Evolutionary conservation across 2,329 filamentous ascomycete species (phyloP).

Genomic region (Pestalotiopsis sp.): DNA sequence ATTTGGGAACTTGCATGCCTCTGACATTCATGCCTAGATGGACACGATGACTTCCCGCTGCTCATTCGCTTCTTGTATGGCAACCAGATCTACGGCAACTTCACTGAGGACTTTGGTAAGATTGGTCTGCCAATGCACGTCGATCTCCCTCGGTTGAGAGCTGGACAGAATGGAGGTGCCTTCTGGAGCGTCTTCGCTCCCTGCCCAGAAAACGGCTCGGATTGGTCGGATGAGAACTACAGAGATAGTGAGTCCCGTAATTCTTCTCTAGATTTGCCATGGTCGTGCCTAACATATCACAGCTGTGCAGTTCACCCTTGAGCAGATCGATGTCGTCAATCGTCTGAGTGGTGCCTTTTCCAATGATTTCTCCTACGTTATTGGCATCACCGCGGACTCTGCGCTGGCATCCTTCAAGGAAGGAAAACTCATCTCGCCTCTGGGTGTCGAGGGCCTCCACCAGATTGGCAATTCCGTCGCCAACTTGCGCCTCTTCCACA

Average conservation of each 20-base stretch:
- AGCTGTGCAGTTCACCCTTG: conserved; percentile 66
- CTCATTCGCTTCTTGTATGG: conserved; percentile 66
- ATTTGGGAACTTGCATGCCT: neutral
- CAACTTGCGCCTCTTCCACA: conserved; percentile 75
- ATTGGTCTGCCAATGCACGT: conserved; percentile 72
- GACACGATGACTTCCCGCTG: conserved; percentile 86
- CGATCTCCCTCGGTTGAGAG: conserved; percentile 74
- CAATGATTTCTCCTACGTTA: conserved; percentile 64
- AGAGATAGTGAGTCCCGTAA: conserved; percentile 25
- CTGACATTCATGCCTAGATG: conserved; percentile 57
- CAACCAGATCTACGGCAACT: conserved; percentile 81
- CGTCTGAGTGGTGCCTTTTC: conserved; percentile 54
- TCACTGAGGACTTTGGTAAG: conserved; percentile 73
- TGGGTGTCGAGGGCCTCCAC: conserved; percentile 86
- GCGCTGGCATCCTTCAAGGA: conserved; percentile 64
- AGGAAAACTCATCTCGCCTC: conserved; percentile 72
- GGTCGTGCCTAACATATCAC: conserved; percentile 53
- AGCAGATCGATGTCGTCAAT: conserved; percentile 67
- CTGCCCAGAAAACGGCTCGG: conserved; percentile 72
- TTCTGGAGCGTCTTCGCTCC: conserved; percentile 89
- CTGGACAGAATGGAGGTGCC: conserved; percentile 77
- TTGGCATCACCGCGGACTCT: conserved; percentile 55
- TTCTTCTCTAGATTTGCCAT: conserved; percentile 4
- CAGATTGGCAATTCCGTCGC: conserved; percentile 86
- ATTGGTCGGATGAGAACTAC: conserved; percentile 77